Evolutionary conservation across 2,329 filamentous ascomycete species (phyloP).

Genomic region (Penicillium crustosum): DNA sequence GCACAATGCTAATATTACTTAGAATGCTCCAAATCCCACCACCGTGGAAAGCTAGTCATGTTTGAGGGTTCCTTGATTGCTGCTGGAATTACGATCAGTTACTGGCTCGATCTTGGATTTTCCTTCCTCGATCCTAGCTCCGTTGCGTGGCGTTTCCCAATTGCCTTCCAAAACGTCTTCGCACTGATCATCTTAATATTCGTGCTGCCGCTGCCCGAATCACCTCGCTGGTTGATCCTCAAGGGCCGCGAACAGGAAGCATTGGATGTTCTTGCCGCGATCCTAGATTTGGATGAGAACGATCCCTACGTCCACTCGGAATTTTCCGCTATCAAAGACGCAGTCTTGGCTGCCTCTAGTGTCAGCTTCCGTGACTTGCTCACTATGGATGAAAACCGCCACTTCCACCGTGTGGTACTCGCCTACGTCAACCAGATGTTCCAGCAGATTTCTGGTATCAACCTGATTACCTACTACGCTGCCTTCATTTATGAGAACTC

Average conservation of each 20-base stretch:
- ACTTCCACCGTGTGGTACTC: slow-evolving; percentile 56
- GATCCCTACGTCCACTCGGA: slow-evolving; percentile 46
- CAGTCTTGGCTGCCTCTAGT: slow-evolving; percentile 49
- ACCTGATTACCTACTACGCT: slow-evolving; percentile 49
- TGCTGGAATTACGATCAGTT: slow-evolving; percentile 48
- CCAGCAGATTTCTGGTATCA: slow-evolving; percentile 50
- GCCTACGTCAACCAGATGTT: slow-evolving; percentile 61
- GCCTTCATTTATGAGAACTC: slow-evolving; percentile 45
- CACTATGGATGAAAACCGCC: slow-evolving; percentile 57
- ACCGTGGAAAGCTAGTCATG: slow-evolving; percentile 52
- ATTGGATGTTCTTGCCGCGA: slow-evolving; percentile 44
- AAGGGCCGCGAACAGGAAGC: slow-evolving; percentile 54
- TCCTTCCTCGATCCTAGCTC: slow-evolving; percentile 50
- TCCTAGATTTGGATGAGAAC: slow-evolving; percentile 48
- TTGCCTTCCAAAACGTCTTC: slow-evolving; percentile 57
- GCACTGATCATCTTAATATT: slow-evolving; percentile 50
- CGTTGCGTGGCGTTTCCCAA: slow-evolving; percentile 54
- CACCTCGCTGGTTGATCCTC: slow-evolving; percentile 56
- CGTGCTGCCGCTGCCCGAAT: slow-evolving; percentile 54
- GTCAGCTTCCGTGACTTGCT: slow-evolving; percentile 57
- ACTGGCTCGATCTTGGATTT: slow-evolving; percentile 53
- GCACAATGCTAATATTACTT: neutral
- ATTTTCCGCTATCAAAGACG: slow-evolving; percentile 52
- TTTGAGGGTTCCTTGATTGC: slow-evolving; percentile 51
- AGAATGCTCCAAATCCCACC: slow-evolving; percentile 50